Evolutionary conservation across 1,139 yeast species (phyloP).

Genomic region (Debaryomyces coudertii): DNA sequence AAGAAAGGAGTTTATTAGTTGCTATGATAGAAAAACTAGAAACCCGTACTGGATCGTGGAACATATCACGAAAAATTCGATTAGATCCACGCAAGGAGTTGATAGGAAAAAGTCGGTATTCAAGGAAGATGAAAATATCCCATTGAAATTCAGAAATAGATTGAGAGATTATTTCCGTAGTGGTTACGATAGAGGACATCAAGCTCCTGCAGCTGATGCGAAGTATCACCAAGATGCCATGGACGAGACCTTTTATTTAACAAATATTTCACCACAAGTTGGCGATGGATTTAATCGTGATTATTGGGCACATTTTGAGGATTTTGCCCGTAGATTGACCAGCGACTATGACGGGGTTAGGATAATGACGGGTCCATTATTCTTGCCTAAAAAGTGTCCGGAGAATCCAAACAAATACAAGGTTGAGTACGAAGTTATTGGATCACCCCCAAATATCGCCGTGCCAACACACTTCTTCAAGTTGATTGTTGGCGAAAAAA

Average conservation of each 20-base stretch:
- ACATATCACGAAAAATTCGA: slow-evolving; percentile 79
- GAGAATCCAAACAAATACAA: slow-evolving; percentile 67
- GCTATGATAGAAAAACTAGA: slow-evolving; percentile 81
- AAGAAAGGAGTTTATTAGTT: slow-evolving; percentile 77
- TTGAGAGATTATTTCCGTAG: slow-evolving; percentile 88
- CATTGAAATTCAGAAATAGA: slow-evolving; percentile 71
- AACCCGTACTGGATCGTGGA: slow-evolving; percentile 92
- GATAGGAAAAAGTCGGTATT: slow-evolving; percentile 83
- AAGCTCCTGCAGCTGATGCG: slow-evolving; percentile 98
- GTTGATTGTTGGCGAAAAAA: slow-evolving; percentile 77
- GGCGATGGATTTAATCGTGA: slow-evolving; percentile 98
- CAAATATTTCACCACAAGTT: slow-evolving; percentile 95
- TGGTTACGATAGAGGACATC: slow-evolving; percentile 97
- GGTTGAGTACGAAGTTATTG: slow-evolving; percentile 89
- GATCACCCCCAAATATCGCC: slow-evolving; percentile 94
- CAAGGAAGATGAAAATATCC: slow-evolving; percentile 85
- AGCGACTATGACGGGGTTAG: slow-evolving; percentile 70
- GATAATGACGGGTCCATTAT: slow-evolving; percentile 91
- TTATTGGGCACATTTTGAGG: slow-evolving; percentile 96
- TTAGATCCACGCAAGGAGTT: slow-evolving; percentile 51
- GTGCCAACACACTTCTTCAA: slow-evolving; percentile 98
- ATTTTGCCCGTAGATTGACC: slow-evolving; percentile 80
- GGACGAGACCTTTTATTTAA: slow-evolving; percentile 88
- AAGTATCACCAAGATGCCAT: slow-evolving; percentile 86
- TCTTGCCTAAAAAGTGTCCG: slow-evolving; percentile 73